Evolutionary conservation across 352 stramenopile species (phyloP).

Genomic region (Phytophthora pini): DNA sequence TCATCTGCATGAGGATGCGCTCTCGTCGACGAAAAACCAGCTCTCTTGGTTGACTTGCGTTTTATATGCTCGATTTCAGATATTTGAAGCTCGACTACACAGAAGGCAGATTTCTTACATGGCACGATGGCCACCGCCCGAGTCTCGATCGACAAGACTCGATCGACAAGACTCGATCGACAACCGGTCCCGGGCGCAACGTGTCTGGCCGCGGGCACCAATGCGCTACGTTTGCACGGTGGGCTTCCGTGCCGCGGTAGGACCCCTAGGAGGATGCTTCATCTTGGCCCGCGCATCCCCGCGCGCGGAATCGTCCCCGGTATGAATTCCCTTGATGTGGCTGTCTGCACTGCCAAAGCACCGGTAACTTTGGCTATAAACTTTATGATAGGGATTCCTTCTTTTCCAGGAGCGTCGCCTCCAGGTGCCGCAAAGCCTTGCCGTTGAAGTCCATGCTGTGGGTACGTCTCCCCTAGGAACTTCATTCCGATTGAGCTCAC

Average conservation of each 20-base stretch:
- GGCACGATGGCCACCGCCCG: too few relatives aligned
- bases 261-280: too few relatives aligned
- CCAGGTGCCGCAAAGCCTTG: conserved; percentile 23
- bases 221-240: conserved; percentile 6
- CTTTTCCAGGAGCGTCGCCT: background rate
- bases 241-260: conserved; percentile 6
- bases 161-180: conserved; percentile 23
- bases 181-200: conserved; percentile 4
- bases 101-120: background rate
- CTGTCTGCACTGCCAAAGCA: conserved; percentile 8
- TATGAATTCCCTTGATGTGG: conserved; percentile 18
- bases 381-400: conserved; percentile 1
- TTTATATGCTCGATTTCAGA: conserved; percentile 7
- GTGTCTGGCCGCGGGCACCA: conserved; percentile 9
- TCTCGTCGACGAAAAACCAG: conserved; percentile 26
- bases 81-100: conserved; percentile 17
- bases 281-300: conserved; percentile 17
- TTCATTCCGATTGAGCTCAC: conserved; percentile 2
- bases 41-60: conserved; percentile 11
- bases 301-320: too few relatives aligned
- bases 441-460: conserved; percentile 13
- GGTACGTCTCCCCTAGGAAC: background rate
- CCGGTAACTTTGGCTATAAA: conserved; percentile 8
- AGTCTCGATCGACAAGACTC: background rate
- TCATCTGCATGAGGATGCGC: conserved; percentile 8